These are phyloP conservation scores for Smallanthus sonchifolius DNA, from an alignment of 129 eudicot species.

Conservation along the genomic window DNA sequence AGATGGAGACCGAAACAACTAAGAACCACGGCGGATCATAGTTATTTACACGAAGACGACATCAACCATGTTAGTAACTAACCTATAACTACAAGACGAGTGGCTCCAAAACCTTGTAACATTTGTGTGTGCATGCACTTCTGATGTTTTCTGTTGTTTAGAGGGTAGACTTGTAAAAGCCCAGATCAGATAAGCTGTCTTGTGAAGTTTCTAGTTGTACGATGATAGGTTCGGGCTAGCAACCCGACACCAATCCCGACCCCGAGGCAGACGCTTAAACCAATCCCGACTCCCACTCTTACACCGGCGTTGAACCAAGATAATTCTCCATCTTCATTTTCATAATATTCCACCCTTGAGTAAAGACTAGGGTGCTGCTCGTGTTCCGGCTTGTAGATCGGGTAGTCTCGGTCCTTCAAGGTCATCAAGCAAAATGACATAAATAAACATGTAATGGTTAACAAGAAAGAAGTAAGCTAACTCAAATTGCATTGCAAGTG, in stretches of 20 bases:
- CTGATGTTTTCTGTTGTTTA: slow-evolving; percentile 7
- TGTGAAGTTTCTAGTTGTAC: slow-evolving; percentile 66
- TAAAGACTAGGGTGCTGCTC: slow-evolving; percentile 52
- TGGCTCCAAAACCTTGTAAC: slow-evolving; percentile 19
- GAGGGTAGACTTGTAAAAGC: slow-evolving; percentile 3
- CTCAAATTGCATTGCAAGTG: background rate
- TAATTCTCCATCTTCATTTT: slow-evolving; percentile 84
- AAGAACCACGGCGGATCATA: slow-evolving; percentile 28
- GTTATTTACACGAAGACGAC: slow-evolving; percentile 33
- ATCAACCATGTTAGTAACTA: slow-evolving; percentile 26
- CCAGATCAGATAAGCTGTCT: slow-evolving; percentile 45
- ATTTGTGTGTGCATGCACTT: background rate
- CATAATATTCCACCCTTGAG: slow-evolving; percentile 49
- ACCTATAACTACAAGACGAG: slow-evolving; percentile 21
- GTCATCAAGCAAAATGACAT: background rate
- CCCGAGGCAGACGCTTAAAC: slow-evolving; percentile 71
- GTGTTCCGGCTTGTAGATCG: slow-evolving; percentile 35
- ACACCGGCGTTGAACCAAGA: slow-evolving; percentile 92
- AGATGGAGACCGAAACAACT: slow-evolving; percentile 26
- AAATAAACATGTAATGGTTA: background rate
- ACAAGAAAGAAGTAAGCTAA: background rate
- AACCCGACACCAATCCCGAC: slow-evolving; percentile 79
- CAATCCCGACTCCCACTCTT: slow-evolving; percentile 89
- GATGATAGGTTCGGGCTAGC: slow-evolving; percentile 74
- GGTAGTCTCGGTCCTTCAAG: slow-evolving; percentile 41